A percentile compares a stretch with the other conserved stretches of the same genome.
These are phyloP conservation scores for Galeopsis tetrahit DNA, from an alignment of 257 asterid species.

Conservation along the genomic window DNA sequence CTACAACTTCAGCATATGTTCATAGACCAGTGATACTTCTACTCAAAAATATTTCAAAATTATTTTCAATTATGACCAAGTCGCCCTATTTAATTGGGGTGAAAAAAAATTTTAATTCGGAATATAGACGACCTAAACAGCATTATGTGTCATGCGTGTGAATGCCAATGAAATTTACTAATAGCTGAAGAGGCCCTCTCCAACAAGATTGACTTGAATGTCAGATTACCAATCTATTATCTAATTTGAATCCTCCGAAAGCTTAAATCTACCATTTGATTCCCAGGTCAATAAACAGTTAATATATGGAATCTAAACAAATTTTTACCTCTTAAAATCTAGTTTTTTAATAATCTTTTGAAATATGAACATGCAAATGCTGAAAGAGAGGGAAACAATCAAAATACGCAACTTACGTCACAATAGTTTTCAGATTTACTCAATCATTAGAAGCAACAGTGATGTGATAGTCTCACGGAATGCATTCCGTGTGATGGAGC, in stretches of 20 bases:
- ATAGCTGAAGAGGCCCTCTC: slow-evolving; percentile 5
- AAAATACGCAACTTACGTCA: not conserved
- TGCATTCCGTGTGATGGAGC: not conserved
- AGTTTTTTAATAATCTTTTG: not conserved
- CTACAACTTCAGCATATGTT: not conserved
- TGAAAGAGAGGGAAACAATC: not conserved
- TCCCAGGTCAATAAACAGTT: not conserved
- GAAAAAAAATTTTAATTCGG: not conserved
- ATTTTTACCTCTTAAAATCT: not conserved
- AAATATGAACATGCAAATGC: not conserved
- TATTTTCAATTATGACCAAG: slow-evolving; percentile 1
- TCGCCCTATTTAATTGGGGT: not conserved
- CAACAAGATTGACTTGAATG: not conserved
- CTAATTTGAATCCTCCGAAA: slow-evolving; percentile 2
- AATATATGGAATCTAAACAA: not conserved
- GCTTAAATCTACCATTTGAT: slow-evolving; percentile 5
- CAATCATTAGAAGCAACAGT: not conserved
- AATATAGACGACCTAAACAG: not conserved
- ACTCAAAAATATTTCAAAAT: not conserved
- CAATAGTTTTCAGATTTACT: slow-evolving; percentile 9
- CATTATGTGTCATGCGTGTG: not conserved
- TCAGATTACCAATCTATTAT: slow-evolving; percentile 2
- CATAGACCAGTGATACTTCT: slow-evolving; percentile 20
- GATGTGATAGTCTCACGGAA: not conserved
- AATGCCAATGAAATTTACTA: not conserved